Conservation (phyloP, 83 land plant species). For the Diphasiastrum complanatum region DNA sequence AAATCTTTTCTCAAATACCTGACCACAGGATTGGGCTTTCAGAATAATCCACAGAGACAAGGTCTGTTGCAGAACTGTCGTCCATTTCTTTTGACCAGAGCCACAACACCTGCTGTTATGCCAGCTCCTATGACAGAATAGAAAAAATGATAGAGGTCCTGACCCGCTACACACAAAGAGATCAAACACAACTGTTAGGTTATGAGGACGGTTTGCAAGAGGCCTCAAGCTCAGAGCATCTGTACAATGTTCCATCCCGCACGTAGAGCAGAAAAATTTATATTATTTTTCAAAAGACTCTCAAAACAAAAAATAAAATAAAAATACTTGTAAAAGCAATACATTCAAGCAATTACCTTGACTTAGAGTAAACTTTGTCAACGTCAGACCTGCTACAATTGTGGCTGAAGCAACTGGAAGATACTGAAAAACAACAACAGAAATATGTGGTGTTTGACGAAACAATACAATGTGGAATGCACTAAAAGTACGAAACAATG, state of each 20-base stretch:
- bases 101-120: constrained; percentile 73
- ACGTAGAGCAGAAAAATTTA: neutral
- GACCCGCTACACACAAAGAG: constrained; percentile 40
- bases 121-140: constrained; percentile 76
- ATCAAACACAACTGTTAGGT: neutral
- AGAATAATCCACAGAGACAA: constrained; percentile 47
- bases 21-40: too few relatives aligned
- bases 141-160: constrained; percentile 56
- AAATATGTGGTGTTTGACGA: too few relatives aligned
- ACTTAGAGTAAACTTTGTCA: constrained; percentile 48
- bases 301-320: neutral
- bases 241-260: neutral
- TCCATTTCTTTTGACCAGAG: constrained; percentile 73
- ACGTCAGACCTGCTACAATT: constrained; percentile 57
- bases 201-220: neutral
- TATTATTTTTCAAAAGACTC: neutral
- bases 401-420: constrained; percentile 76
- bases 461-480: too few relatives aligned
- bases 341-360: constrained; percentile 42
- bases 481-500: too few relatives aligned
- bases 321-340: neutral
- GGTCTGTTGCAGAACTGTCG: constrained; percentile 84
- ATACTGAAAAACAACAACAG: too few relatives aligned
- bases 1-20: too few relatives aligned
- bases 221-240: neutral